Base-by-base conservation (phyloP, 495 filamentous ascomycete species). In the Schizothecium vesticola region DNA sequence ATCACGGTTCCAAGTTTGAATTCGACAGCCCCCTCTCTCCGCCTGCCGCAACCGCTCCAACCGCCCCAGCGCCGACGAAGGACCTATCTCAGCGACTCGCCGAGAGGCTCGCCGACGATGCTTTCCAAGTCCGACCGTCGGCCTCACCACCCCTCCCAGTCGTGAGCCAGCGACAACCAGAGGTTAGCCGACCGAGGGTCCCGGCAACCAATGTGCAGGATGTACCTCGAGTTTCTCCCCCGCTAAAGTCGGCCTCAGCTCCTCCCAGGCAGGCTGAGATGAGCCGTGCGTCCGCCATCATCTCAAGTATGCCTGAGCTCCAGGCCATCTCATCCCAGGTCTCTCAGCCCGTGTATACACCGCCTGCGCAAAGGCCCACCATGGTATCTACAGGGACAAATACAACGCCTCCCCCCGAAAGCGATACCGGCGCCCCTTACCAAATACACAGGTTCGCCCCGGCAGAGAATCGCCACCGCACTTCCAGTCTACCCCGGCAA, bases 321-420 rank as follows among this genome's bases (percentile, higher is more conserved):
- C 81, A 83, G 74, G 82, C 80, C 4, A 83, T 85, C 63, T 79
- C 83, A 25, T 80, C 83, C 8, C 76, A 80, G 62, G 69, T 80
- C 12, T 73, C 79, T n/a, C 83, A 84, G 36, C 76, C 85, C 28
- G 3, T 64, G 23, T 85, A 89, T 68, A 85, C 89, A 70, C 83
- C 88, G 3, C 81, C 82, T 24, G 86, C 89, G 36, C 84, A 83
- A 70, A 84, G 82, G 64, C 88, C 90, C 6, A 67, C 73, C 7
- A 96, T 95, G 90, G 88, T 97, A n/a, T 97, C 95, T 3, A 95
- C 89, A 13, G 95, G 94, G 33, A 96, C 92, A 2, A 96, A 96
- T 91, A 97, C 94, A 25, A 90, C 87, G 22, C 83, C 91, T 9
- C 83, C 86, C n/a, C 85, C 88, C 24, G 87, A 88, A 69, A 69